Evolutionary conservation across 2,329 filamentous ascomycete species (phyloP), one percentile per base, ranked within the genome.

Genomic region (Diaporthe citri): DNA sequence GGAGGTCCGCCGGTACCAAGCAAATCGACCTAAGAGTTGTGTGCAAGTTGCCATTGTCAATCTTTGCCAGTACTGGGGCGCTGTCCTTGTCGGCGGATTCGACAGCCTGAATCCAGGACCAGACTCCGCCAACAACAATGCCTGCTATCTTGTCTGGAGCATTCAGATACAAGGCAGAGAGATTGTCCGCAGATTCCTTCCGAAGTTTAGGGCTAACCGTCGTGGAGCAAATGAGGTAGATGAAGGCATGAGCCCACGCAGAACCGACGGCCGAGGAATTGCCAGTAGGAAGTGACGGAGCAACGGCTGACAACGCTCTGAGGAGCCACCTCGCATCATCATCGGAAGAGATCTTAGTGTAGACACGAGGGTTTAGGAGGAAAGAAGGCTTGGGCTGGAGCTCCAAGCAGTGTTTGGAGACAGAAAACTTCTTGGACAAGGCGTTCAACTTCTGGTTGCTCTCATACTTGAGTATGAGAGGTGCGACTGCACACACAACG

Each of bases 341-440:
- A 73, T 93, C 91, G 0, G 88, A 85, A 2, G 89, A 88, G 34
- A 98, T 80, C 81, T 98, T 98, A 51, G 93, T 92, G 84, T 97
- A 98, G 7, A 98, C 91, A 76, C 94, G 93, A 46, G 93, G 90
- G 80, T 94, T 98, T 8, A 98, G 88, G 28, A 98, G 86, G 82
- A 97, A 97, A 0, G 96, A 97, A 20, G 94, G 92, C 82, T 97
- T 98, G 0, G 94, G 92, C n/a, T 93, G 91, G 51, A 92, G 83
- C 2, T 88, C 88, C 75, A 97, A 87, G 15, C 91, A 91, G 79
- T 95, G 92, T 67, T 91, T 90, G 34, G 89, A 82, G 36, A 95
- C 85, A 41, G 90, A 86, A 34, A 90, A 88, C 79, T 92, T 92
- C 79, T 93, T 93, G 31, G 90, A 82, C 48, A 92, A 80, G 2